Base-by-base conservation (phyloP, 2,329 filamentous ascomycete genomes). In the Tricladium varicosporioides region DNA sequence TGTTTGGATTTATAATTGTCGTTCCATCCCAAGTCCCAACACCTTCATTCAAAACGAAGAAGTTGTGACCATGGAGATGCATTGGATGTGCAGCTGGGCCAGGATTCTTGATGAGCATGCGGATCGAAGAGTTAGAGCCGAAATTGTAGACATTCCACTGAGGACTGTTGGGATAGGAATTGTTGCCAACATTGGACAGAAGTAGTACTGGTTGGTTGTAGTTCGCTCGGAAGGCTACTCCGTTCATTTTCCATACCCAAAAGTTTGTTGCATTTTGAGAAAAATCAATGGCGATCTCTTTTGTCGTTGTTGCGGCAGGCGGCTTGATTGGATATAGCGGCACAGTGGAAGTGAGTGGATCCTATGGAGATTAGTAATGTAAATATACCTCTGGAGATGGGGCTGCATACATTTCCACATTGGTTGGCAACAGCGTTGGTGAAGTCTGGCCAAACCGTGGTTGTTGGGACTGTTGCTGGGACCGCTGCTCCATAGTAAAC, bases 31-130 rank as follows among this genome's bases (percentile, higher is more conserved):
- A 65, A 1, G 51, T 48, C 57, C 45, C 72, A 53, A 66, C 72
- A 63, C 80, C 72, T 69, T 80, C 78, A 31, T 81, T 75, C 1
- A 91, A 76, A 42, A 91, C 72, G 66, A 82, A 86, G 74, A 89
- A 86, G 73, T 90, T 87, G 70, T 87, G 82, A n/a, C 85, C 85
- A 73, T 90, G 86, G 1, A 88, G 70, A 70, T 89, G 86, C 70
- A 89, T 85, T 0, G 86, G 84, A 63, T 89, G 81, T 86, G 67
- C 27, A 82, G 73, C 70, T n/a, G 46, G 36, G 11, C 44, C 40
- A n/a, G 42, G 36, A 47, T 79, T 78, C 63, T 84, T 75, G 1
- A 88, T 66, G 16, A 84, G 73, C 15, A 88, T 76, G 66, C 53
- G 36, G 13, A 49, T 19, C 16, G 48, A 51, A 8, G 42, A 56